Base-by-base conservation (phyloP, 2,329 filamentous ascomycete species). In the Periglandula ipomoeae region DNA sequence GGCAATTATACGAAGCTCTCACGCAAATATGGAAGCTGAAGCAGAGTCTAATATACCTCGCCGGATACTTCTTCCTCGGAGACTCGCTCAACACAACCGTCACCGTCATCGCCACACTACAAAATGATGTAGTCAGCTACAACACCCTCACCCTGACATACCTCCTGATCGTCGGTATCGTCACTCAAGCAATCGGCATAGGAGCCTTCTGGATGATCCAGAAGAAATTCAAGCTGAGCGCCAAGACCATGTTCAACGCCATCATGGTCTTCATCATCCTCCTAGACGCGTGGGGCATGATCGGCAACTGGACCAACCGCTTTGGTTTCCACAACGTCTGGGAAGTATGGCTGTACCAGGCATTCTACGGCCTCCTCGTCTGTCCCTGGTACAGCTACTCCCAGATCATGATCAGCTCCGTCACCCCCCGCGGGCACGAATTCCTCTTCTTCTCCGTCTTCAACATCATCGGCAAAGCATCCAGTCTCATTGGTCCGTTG, bases 301-400 rank as follows among this genome's bases (percentile, higher is more conserved):
- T 72, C 4, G 70, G 70, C 2, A 72, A 70, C 55, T 72, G 70
- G 70, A 72, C 69, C 1, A 53, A 65, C 44, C 59, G 58, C 9
- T 70, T 72, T 27, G 70, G 70, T 1, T 73, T 72, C 59, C 67
- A 71, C 49, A 64, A 72, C 38, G 60, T 64, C 19, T 73, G 70
- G 70, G 70, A 73, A 51, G 56, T 72, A 22, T 73, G 70, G 70
- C 45, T 69, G 0, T 72, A 71, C 52, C 70, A 72, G 53, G 64
- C 63, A 8, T 82, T 81, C 54, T 85, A 84, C 56, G 82, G 82
- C 0, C 67, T 86, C 1, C 74, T 84, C 42, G 78, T 85, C 6
- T 84, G 81, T 53, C 81, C 82, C 0, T 85, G 81, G 81, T 85
- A 85, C 62, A 80, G 77, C 43, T 86, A 86, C 62, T 79, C 75